Evolutionary conservation across 1,284 basidiomycete genomes (phyloP).

Genomic region (Pascua sp.): DNA sequence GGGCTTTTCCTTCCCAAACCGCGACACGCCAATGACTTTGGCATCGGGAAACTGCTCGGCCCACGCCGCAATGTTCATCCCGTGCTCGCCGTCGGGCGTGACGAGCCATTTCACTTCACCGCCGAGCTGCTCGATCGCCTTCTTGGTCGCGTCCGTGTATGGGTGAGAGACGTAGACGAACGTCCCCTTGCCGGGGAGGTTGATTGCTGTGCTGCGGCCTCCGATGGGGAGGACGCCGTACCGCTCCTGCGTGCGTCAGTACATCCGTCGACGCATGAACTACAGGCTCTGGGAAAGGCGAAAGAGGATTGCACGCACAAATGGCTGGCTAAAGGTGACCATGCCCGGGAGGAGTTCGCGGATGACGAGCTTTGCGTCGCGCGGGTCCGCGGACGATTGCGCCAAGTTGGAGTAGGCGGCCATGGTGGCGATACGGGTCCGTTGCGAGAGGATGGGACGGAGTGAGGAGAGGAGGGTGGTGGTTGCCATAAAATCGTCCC

Average conservation of each 20-base stretch:
- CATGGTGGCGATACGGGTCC: conserved; percentile 1
- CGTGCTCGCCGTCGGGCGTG: conserved; percentile 53
- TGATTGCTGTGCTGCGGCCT: conserved; percentile 77
- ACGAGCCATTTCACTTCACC: conserved; percentile 63
- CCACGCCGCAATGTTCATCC: conserved; percentile 50
- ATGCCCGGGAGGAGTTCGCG: conserved; percentile 44
- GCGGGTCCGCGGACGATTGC: conserved; percentile 25
- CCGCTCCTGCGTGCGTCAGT: conserved; percentile 50
- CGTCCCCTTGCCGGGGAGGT: conserved; percentile 63
- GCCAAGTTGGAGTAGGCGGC: conserved; percentile 11
- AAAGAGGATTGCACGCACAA: conserved; percentile 27
- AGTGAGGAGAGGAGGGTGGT: background rate
- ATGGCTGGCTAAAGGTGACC: conserved; percentile 48
- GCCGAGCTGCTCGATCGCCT: conserved; percentile 68
- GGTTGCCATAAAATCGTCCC: background rate
- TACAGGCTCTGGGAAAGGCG: background rate
- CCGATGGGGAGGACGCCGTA: conserved; percentile 68
- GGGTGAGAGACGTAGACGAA: conserved; percentile 86
- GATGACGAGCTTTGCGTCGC: conserved; percentile 42
- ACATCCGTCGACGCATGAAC: background rate
- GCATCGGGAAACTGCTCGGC: conserved; percentile 68
- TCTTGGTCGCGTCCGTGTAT: conserved; percentile 66
- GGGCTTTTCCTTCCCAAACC: conserved; percentile 48
- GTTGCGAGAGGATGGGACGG: background rate
- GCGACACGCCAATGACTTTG: conserved; percentile 55